Base-by-base conservation (phyloP, 2,329 filamentous ascomycete species). In the Claviceps sp. region DNA sequence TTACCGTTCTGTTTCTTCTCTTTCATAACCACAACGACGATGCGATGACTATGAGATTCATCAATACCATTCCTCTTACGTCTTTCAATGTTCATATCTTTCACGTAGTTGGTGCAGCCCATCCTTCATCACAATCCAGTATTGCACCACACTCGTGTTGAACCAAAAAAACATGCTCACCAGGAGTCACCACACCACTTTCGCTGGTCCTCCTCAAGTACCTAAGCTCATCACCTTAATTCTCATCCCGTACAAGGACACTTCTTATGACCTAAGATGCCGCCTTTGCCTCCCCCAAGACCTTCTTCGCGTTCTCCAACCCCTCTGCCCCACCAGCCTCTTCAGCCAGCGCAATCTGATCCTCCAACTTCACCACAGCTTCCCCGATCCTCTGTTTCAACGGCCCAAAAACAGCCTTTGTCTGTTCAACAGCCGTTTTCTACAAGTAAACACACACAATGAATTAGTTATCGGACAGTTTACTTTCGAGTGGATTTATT, bases 391-490 rank as follows among this genome's bases (percentile, higher is more conserved):
- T 84, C 62, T 79, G 66, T 60, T 78, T 78, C 58, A 97, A 70
- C 1, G 80, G 80, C 2, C 76, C 84, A 60, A 97, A 85, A 30
- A 97, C 81, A 52, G 82, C 85, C 65, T 85, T 85, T 8, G 93
- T 97, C 71, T 98, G 87, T 58, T 89, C 82, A n/a, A 89, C 72
- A 22, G 87, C 90, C 72, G 80, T 78, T 70, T 79, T 78, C 89
- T 95, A 40, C n/a, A 34, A 45, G 14, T 4, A 14, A 2, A 42
- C 6, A 42, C 16, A 46, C 14, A 46, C n/a, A 4, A 11, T 20
- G 7, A 22, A 11, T 50, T 8, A 53, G 47, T 37, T 11, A 9
- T 46, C 18, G 14, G 8, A 30, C 9, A 9, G 26, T 11, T 30
- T 30, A 9, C 26, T 30, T 30, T 30, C 8, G 26, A 30, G 26